Percentiles rank a stretch among this genome's conserved stretches.
phyloP scores from a whole-genome alignment of 257 asterid species.

The Oldenlandia corymbosa region DNA sequence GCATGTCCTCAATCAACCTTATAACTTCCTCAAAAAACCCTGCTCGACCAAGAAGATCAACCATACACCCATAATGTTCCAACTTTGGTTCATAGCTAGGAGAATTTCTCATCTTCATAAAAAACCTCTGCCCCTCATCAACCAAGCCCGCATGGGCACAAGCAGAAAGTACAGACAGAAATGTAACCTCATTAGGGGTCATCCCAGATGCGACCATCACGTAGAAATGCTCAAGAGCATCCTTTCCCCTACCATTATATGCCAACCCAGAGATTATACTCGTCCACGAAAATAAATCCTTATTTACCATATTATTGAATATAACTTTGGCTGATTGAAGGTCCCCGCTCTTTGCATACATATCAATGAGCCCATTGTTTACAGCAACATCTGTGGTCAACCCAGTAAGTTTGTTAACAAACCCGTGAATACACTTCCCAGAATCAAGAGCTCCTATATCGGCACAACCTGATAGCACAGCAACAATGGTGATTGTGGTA shows the following conservation, averaged over 20 bases:
- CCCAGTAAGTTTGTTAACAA: slow-evolving; percentile 43
- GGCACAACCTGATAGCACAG: slow-evolving; percentile 79
- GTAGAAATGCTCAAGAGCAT: slow-evolving; percentile 49
- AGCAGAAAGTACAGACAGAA: slow-evolving; percentile 61
- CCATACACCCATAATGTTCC: slow-evolving; percentile 74
- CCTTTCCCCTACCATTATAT: slow-evolving; percentile 54
- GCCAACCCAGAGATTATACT: slow-evolving; percentile 70
- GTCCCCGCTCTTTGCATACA: slow-evolving; percentile 71
- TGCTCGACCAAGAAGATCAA: slow-evolving; percentile 69
- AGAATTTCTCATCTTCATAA: slow-evolving; percentile 25
- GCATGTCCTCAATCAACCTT: slow-evolving; percentile 45
- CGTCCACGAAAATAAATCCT: slow-evolving; percentile 71
- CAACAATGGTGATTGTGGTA: slow-evolving; percentile 56
- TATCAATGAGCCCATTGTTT: slow-evolving; percentile 65
- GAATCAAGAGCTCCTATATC: slow-evolving; percentile 73
- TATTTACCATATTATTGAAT: slow-evolving; percentile 39
- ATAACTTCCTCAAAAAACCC: slow-evolving; percentile 53
- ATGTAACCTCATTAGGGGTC: slow-evolving; percentile 59
- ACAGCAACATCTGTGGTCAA: slow-evolving; percentile 39
- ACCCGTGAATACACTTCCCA: slow-evolving; percentile 61
- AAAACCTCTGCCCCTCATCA: slow-evolving; percentile 53
- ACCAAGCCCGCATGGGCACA: slow-evolving; percentile 77
- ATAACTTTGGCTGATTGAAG: slow-evolving; percentile 48
- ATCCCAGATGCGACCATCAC: slow-evolving; percentile 54
- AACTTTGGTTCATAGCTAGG: slow-evolving; percentile 37